phyloP scores from a whole-genome alignment of 148 eudicot species.

The Rhododendron molle region DNA sequence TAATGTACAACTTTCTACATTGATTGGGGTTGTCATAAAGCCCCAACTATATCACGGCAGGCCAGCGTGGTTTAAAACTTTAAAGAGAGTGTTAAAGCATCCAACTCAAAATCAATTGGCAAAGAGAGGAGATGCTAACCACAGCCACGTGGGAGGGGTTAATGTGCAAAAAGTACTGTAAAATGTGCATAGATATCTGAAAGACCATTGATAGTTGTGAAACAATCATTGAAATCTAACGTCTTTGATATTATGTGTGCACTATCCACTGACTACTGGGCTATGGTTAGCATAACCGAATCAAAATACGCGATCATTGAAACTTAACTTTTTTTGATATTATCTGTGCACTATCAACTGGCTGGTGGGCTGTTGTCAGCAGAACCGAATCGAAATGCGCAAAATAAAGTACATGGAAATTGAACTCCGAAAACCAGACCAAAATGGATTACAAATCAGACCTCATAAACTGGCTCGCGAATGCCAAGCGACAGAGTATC shows the following conservation, averaged over 20 bases:
- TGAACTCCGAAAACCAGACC: neutral
- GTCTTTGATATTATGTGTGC: neutral
- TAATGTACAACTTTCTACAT: neutral
- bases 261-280: too few species aligned
- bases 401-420: neutral
- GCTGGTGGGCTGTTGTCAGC: neutral
- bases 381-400: neutral
- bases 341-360: neutral
- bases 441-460: slow-evolving; percentile 3
- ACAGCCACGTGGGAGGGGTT: too few species aligned
- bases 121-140: too few species aligned
- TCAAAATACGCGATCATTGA: too few species aligned
- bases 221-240: too few species aligned
- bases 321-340: too few species aligned
- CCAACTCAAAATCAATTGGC: neutral
- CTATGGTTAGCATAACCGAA: too few species aligned
- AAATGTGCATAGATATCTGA: too few species aligned
- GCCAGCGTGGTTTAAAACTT: neutral
- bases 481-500: slow-evolving; percentile 64
- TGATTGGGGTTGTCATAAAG: neutral
- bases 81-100: neutral
- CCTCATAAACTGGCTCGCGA: slow-evolving; percentile 95
- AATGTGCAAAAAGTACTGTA: too few species aligned
- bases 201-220: neutral
- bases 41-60: neutral